phyloP scores from a whole-genome alignment of 495 filamentous ascomycete genomes.

The Trichoderma reesei region DNA sequence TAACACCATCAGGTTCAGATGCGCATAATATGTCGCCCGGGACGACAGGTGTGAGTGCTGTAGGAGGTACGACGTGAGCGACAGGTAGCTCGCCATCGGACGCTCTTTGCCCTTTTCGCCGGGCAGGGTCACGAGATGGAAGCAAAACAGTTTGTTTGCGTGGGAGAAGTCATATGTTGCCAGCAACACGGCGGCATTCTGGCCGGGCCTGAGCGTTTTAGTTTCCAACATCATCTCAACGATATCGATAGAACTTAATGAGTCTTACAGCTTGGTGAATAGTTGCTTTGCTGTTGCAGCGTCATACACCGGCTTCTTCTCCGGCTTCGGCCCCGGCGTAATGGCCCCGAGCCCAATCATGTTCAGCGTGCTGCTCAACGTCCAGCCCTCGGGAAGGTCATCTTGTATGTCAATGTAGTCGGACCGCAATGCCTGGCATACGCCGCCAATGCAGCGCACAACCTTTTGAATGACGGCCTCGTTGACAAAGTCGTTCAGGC shows the following conservation, averaged over 20 bases:
- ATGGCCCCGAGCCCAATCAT: slow-evolving; percentile 80
- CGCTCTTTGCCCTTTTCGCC: slow-evolving; percentile 59
- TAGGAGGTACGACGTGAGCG: slow-evolving; percentile 81
- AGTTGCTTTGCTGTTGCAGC: slow-evolving; percentile 68
- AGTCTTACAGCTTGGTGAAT: slow-evolving; percentile 49
- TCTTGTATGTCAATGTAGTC: slow-evolving; percentile 86
- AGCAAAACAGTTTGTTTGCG: slow-evolving; percentile 92
- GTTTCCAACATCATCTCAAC: neutral
- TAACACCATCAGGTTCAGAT: slow-evolving; percentile 71
- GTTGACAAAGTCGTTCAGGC: slow-evolving; percentile 96
- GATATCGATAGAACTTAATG: neutral
- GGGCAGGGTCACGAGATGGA: slow-evolving; percentile 60
- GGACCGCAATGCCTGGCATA: slow-evolving; percentile 54
- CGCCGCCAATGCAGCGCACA: slow-evolving; percentile 58
- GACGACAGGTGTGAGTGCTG: slow-evolving; percentile 84
- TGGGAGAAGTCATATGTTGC: slow-evolving; percentile 88
- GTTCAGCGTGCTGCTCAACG: slow-evolving; percentile 61
- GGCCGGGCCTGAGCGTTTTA: slow-evolving; percentile 53
- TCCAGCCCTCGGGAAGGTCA: slow-evolving; percentile 88
- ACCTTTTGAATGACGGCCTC: slow-evolving; percentile 78
- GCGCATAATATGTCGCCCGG: slow-evolving; percentile 68
- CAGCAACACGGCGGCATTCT: slow-evolving; percentile 68
- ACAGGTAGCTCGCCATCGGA: slow-evolving; percentile 75
- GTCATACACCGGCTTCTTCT: slow-evolving; percentile 45
- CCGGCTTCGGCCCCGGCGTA: slow-evolving; percentile 54